Evolutionary conservation across 352 stramenopile species (phyloP), one percentile per base, ranked within the genome.

Genomic region (Phytophthora pinifolia): DNA sequence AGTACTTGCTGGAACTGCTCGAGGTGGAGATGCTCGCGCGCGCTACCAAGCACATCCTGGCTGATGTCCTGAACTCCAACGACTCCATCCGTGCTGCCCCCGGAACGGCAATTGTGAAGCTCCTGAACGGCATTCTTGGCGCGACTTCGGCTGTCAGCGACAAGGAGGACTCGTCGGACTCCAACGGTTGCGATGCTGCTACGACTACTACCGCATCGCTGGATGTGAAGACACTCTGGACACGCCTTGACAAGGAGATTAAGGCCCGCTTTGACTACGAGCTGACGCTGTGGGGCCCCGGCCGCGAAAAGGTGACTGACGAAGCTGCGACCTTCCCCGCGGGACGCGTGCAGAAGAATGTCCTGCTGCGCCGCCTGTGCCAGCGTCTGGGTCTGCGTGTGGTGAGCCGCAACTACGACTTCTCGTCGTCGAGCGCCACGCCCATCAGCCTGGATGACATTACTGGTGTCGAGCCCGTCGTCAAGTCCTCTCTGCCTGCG

Each of bases 21-120:
- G 96, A 99, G 59, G 91, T 95, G 12, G 96, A 99, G 70, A 99
- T 99, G 84, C 88, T 98, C 36, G 84, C 95, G 17, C 91, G 96
- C 58, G 89, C 78, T 25, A 58, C 84, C 27, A 98, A 98, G 74
- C 85, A 95, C 65, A 62, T 92, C 30, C 54, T 96, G 18, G 76
- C 79, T 20, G 74, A 88, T 47, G 60, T 93, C 4, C 62, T 93
- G 25, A 86, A 86, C 63, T 72, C 70, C 3, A 72, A 94, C 44
- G 66, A 73, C 13, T 69, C 61, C 2, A 65, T 89, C 31, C 76
- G 77, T 45, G 76, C 81, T 8, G 83, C 84, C 0, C 88, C 88
- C 6, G 88, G 86, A 25, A 67, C 70, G 0, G 66, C 79, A n/a
- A 70, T 96, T 36, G 72, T 96, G 42, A 78, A 92, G 53, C 49